phyloP scores from a whole-genome alignment of 2,329 filamentous ascomycete species.

The Aspergillus unguis region DNA sequence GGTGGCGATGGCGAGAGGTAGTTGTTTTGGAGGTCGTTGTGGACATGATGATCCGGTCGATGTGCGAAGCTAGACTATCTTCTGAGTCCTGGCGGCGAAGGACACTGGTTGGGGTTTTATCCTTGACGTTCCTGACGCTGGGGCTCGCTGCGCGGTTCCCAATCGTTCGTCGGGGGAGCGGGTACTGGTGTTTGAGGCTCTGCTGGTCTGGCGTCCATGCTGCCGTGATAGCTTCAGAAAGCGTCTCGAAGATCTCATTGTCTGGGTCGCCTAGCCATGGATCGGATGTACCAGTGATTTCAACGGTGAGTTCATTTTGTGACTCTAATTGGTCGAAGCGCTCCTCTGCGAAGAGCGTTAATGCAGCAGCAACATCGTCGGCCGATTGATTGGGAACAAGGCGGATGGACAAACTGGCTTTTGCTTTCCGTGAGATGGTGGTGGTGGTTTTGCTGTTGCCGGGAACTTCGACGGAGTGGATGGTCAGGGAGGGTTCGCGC shows the following conservation, averaged over 20 bases:
- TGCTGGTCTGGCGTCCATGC: constrained; percentile 63
- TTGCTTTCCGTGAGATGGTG: constrained; percentile 78
- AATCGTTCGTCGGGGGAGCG: constrained; percentile 23
- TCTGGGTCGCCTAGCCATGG: constrained; percentile 92
- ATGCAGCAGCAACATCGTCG: constrained; percentile 65
- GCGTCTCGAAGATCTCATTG: constrained; percentile 84
- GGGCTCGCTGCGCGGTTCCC: constrained; percentile 15
- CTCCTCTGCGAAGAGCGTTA: constrained; percentile 65
- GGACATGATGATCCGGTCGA: constrained; percentile 39
- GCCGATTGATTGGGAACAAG: constrained; percentile 92
- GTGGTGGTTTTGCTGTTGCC: constrained; percentile 81
- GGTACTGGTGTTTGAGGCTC: constrained; percentile 34
- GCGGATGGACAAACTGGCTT: constrained; percentile 82
- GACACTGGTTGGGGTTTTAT: constrained; percentile 16
- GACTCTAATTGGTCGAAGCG: constrained; percentile 74
- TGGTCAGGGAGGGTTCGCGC: constrained; percentile 91
- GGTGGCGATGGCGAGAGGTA: constrained; percentile 24
- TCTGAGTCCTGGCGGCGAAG: constrained; percentile 35
- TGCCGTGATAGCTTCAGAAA: constrained; percentile 79
- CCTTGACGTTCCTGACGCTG: constrained; percentile 3
- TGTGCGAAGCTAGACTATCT: constrained; percentile 39
- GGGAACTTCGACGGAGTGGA: constrained; percentile 82
- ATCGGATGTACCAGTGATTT: constrained; percentile 89
- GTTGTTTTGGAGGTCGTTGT: constrained; percentile 34
- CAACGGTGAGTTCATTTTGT: constrained; percentile 74